Base-by-base conservation (phyloP, 805 yeast species). In the Candida schatavii region DNA sequence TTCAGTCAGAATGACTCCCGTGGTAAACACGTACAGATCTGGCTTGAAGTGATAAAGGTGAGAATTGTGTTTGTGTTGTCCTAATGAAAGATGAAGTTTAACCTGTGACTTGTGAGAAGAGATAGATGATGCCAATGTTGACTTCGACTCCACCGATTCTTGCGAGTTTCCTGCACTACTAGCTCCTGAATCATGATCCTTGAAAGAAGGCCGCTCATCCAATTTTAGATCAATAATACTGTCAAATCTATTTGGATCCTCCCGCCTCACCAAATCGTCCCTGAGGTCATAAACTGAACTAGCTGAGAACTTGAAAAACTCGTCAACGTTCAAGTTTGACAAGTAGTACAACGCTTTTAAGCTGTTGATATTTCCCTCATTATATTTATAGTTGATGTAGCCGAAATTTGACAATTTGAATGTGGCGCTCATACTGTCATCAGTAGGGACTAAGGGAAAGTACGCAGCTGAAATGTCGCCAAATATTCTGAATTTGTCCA, bases 391-490 rank as follows among this genome's bases (percentile, higher is more conserved):
- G 40, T 74, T 75, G 29, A 82, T 68, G 49, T 75, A 82, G 0
- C 82, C 86, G 49, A 75, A 77, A 11, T 74, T 75, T 45, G 70
- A 63, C 31, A 68, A 53, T 17, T 45, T 43, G 15, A 54, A 54
- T 14, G 45, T 35, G 6, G 44, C 38, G 3, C 42, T 37, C n/a
- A 57, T 59, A 14, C 61, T 56, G 4, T 35, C 37, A 14, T 22
- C 27, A 7, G 14, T 22, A 9, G 39, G 39, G 5, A 36, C 39
- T 13, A 62, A 57, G 2, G 89, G 89, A 48, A 82, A 61, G 44
- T 75, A 76, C 10, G 77, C 66, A 1, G 77, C 66, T 17, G 71
- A 77, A 22, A 85, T 69, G 11, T 62, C 66, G 19, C 78, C 77
- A 50, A 68, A 77, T 33, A 63, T 47, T 4, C 57, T 52, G 46